These are phyloP conservation scores for Capsicum rhomboideum DNA, from an alignment of 257 asterid genomes.

Conservation along the genomic window DNA sequence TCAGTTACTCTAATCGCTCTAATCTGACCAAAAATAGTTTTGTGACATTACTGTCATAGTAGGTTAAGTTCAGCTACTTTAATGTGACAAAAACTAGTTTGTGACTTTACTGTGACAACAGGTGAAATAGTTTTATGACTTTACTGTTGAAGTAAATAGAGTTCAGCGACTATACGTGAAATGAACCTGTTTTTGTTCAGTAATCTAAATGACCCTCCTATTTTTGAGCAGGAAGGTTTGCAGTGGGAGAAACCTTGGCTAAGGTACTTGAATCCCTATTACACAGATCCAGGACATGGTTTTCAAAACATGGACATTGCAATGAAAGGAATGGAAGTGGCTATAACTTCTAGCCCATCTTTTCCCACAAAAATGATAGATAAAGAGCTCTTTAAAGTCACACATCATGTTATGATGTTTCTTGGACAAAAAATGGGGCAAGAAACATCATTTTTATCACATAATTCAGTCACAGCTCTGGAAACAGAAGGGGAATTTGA, in stretches of 20 bases:
- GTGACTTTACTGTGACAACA: neutral
- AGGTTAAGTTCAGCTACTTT: neutral
- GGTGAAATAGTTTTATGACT: neutral
- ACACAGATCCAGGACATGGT: slow-evolving; percentile 18
- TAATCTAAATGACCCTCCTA: neutral
- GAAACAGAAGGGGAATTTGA: neutral
- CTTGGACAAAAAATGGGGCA: slow-evolving; percentile 33
- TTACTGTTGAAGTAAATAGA: neutral
- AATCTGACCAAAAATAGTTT: neutral
- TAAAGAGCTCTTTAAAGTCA: slow-evolving; percentile 16
- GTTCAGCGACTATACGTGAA: neutral
- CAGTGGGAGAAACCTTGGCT: slow-evolving; percentile 62
- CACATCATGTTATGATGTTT: slow-evolving; percentile 11
- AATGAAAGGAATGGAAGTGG: slow-evolving; percentile 55
- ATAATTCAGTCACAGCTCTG: slow-evolving; percentile 1
- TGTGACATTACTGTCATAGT: neutral
- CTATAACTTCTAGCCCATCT: slow-evolving; percentile 23
- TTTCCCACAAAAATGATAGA: slow-evolving; percentile 16
- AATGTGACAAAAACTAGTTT: neutral
- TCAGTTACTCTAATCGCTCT: too few species aligned
- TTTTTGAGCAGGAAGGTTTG: slow-evolving; percentile 42
- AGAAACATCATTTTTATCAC: slow-evolving; percentile 17
- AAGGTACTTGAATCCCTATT: slow-evolving; percentile 3
- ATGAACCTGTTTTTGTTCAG: neutral
- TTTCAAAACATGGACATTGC: slow-evolving; percentile 35